These are phyloP conservation scores for Hanseniaspora sp. DNA, from an alignment of 1,139 yeast species.

Conservation along the genomic window DNA sequence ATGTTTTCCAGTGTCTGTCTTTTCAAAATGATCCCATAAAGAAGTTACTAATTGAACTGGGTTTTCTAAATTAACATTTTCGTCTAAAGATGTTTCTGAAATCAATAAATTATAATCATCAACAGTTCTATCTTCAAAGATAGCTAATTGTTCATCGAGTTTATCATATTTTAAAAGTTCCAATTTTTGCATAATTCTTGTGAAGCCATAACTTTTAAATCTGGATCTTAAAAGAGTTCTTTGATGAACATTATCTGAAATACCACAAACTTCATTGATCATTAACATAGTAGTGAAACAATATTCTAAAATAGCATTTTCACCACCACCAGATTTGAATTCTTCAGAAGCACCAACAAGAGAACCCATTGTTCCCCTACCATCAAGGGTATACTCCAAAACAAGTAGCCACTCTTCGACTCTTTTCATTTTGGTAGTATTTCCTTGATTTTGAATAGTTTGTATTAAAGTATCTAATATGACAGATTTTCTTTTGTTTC, in stretches of 20 bases:
- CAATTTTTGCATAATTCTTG: slow-evolving; percentile 51
- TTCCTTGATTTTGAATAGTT: slow-evolving; percentile 20
- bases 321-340: slow-evolving; percentile 46
- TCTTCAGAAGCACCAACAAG: slow-evolving; percentile 93
- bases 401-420: slow-evolving; percentile 79
- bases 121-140: slow-evolving; percentile 54
- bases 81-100: slow-evolving; percentile 49
- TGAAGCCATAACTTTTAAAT: slow-evolving; percentile 65
- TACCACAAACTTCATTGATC: slow-evolving; percentile 58
- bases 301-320: slow-evolving; percentile 67
- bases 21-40: slow-evolving; percentile 60
- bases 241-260: slow-evolving; percentile 52
- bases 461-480: slow-evolving; percentile 11
- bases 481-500: slow-evolving; percentile 25
- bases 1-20: slow-evolving; percentile 61
- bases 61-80: slow-evolving; percentile 54
- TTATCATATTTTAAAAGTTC: slow-evolving; percentile 51
- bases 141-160: slow-evolving; percentile 54
- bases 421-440: slow-evolving; percentile 36
- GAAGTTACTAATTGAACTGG: slow-evolving; percentile 62
- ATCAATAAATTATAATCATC: slow-evolving; percentile 60
- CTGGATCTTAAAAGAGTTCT: slow-evolving; percentile 70
- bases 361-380: slow-evolving; percentile 82
- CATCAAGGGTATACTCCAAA: slow-evolving; percentile 66
- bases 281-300: slow-evolving; percentile 67